A percentile compares a stretch with the other conserved stretches of the same genome.
These are phyloP conservation scores for Ogataea saltuana DNA, from an alignment of 805 yeast species.

Conservation along the genomic window DNA sequence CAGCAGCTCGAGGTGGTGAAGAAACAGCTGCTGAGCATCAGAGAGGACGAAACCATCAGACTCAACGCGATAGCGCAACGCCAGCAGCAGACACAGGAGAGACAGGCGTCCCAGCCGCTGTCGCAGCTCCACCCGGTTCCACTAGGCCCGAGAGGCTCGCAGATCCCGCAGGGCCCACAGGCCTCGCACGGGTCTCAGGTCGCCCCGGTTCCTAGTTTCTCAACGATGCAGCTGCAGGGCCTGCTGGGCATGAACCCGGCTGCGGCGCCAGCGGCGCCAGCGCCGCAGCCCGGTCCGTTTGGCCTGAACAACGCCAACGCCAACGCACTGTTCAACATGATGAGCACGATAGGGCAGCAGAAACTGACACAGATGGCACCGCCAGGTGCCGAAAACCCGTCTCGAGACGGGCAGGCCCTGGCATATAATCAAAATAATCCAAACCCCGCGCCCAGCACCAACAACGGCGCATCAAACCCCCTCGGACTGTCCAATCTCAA, in stretches of 20 bases:
- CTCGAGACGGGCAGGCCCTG: too few relatives aligned
- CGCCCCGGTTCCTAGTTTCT: conserved; percentile 32
- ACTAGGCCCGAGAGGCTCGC: neutral
- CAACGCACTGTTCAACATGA: conserved; percentile 28
- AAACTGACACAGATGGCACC: conserved; percentile 9
- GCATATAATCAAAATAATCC: conserved; percentile 7
- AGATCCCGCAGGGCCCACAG: neutral
- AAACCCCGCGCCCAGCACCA: conserved; percentile 2
- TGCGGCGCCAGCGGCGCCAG: conserved; percentile 3
- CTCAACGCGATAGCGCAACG: conserved; percentile 28
- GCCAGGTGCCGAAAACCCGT: conserved; percentile 3
- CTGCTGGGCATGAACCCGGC: conserved; percentile 12
- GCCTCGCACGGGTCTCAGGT: neutral
- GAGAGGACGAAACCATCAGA: conserved; percentile 36
- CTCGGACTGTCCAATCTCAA: conserved; percentile 15
- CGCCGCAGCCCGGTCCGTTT: conserved; percentile 7
- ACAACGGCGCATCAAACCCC: conserved; percentile 7
- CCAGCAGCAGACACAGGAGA: conserved; percentile 27
- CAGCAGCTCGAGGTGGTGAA: conserved; percentile 35
- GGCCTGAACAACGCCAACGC: conserved; percentile 21
- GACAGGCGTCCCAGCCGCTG: conserved; percentile 2
- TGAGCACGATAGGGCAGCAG: conserved; percentile 24
- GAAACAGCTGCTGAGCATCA: conserved; percentile 34
- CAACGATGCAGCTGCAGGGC: conserved; percentile 37
- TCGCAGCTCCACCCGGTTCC: conserved; percentile 4